phyloP scores from a whole-genome alignment of 768 basidiomycete genomes.

The Basidioascus undulatus region DNA sequence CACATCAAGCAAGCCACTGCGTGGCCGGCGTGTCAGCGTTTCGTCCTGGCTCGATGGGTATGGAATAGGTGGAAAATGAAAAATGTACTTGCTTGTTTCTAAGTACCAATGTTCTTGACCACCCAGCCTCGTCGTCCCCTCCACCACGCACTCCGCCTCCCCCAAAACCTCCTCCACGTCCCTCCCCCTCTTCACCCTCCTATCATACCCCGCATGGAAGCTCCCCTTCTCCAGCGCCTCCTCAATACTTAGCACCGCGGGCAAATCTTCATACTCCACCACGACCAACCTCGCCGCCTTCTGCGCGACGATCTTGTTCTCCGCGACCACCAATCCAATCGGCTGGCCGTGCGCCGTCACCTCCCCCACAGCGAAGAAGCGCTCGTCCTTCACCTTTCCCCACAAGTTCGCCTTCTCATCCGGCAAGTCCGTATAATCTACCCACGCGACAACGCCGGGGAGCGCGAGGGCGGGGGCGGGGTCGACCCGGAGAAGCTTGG shows the following conservation, averaged over 20 bases:
- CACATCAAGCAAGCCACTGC: too few species aligned
- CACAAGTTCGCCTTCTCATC: constrained; percentile 10
- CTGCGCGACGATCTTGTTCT: constrained; percentile 11
- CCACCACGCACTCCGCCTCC: constrained; percentile 8
- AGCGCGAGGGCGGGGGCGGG: constrained; percentile 8
- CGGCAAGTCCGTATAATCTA: constrained; percentile 11
- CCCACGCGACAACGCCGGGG: constrained; percentile 9
- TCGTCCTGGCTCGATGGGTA: too few species aligned
- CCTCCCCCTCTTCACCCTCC: constrained; percentile 6
- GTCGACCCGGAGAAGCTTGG: constrained; percentile 12
- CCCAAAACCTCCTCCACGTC: constrained; percentile 8
- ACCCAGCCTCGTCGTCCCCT: constrained; percentile 7
- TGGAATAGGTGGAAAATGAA: too few species aligned
- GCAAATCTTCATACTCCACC: constrained; percentile 13
- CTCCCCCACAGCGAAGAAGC: constrained; percentile 12
- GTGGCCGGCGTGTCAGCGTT: too few species aligned
- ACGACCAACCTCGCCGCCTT: constrained; percentile 10
- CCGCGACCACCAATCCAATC: constrained; percentile 13
- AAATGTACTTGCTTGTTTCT: too few species aligned
- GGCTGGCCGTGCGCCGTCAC: constrained; percentile 9
- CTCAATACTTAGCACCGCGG: constrained; percentile 12
- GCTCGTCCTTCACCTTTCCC: constrained; percentile 8
- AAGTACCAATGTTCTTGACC: constrained; percentile 7
- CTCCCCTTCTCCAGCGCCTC: constrained; percentile 8
- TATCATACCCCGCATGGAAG: constrained; percentile 8